Percentiles rank a stretch among this genome's conserved stretches.
phyloP scores from a whole-genome alignment of 1,139 yeast species.

The Sporopachydermia cereana region DNA sequence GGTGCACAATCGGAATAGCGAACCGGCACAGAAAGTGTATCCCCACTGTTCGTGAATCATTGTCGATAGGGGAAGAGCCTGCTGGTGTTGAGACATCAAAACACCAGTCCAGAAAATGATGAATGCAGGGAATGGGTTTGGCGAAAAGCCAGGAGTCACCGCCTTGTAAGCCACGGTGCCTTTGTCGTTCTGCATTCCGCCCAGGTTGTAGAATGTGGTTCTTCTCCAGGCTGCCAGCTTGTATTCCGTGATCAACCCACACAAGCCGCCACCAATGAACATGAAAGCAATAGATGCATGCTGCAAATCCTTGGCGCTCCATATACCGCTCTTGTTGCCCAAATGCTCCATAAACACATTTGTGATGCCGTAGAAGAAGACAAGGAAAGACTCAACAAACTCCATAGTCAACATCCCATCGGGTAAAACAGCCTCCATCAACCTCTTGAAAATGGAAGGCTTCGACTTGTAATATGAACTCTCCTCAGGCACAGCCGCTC shows the following conservation, averaged over 20 bases:
- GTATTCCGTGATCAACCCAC: conserved; percentile 74
- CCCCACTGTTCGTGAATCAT: conserved; percentile 91
- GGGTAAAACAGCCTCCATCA: conserved; percentile 27
- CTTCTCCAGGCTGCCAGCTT: conserved; percentile 39
- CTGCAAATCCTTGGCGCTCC: conserved; percentile 90
- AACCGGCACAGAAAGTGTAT: conserved; percentile 59
- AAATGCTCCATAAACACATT: conserved; percentile 86
- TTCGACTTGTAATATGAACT: conserved; percentile 10
- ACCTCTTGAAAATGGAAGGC: conserved; percentile 7
- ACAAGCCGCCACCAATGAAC: conserved; percentile 83
- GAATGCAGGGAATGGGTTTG: conserved; percentile 88
- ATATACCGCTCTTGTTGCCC: conserved; percentile 59
- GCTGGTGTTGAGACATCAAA: conserved; percentile 92
- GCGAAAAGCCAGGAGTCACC: conserved; percentile 65
- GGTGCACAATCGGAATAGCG: conserved; percentile 63
- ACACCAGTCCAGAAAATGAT: conserved; percentile 95
- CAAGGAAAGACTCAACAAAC: conserved; percentile 64
- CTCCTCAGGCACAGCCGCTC: conserved; percentile 30
- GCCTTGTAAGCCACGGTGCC: conserved; percentile 11
- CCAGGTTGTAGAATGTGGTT: conserved; percentile 22
- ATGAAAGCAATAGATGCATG: conserved; percentile 93
- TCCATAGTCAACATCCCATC: conserved; percentile 68
- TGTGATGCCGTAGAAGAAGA: conserved; percentile 78
- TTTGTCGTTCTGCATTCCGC: conserved; percentile 15
- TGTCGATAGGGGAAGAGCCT: conserved; percentile 68